Percentiles rank a stretch among this genome's conserved stretches.
Evolutionary conservation across 2,329 filamentous ascomycete species (phyloP).

Genomic region (Parasarocladium wereldwijsianum): DNA sequence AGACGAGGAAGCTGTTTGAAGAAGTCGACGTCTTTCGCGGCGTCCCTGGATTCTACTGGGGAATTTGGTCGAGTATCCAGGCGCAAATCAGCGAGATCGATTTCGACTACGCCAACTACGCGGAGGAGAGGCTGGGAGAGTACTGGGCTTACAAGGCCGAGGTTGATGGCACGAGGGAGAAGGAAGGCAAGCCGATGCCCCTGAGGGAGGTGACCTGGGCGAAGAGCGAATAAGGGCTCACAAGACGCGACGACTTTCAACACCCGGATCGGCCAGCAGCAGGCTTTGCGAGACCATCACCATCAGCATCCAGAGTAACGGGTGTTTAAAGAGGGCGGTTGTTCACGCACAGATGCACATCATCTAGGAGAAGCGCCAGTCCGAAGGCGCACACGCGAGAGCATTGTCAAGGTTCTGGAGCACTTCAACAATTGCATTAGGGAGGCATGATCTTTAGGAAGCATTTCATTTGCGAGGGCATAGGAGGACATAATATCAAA

Average conservation of each 20-base stretch:
- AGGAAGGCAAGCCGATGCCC: constrained; percentile 43
- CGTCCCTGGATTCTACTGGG: constrained; percentile 81
- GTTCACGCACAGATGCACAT: no score
- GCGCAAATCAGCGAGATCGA: constrained; percentile 88
- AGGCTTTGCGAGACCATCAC: no score
- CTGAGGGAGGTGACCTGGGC: constrained; percentile 73
- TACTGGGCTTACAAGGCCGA: constrained; percentile 88
- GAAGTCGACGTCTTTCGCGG: constrained; percentile 84
- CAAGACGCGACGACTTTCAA: background rate
- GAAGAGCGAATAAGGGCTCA: constrained; percentile 11
- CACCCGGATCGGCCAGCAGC: no score
- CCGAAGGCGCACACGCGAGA: no score
- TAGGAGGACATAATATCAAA: no score
- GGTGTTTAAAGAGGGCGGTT: no score
- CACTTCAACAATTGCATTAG: no score
- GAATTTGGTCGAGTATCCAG: constrained; percentile 92
- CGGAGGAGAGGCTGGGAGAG: constrained; percentile 71
- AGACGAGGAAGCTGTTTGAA: constrained; percentile 53
- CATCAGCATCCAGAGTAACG: no score
- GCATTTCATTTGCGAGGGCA: no score
- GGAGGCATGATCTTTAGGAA: no score
- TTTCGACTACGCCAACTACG: constrained; percentile 91
- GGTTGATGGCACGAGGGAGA: constrained; percentile 43
- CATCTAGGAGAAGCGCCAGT: no score
- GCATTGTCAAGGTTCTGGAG: no score